Evolutionary conservation across 495 filamentous ascomycete genomes (phyloP).

Genomic region (Xylaria scruposa): DNA sequence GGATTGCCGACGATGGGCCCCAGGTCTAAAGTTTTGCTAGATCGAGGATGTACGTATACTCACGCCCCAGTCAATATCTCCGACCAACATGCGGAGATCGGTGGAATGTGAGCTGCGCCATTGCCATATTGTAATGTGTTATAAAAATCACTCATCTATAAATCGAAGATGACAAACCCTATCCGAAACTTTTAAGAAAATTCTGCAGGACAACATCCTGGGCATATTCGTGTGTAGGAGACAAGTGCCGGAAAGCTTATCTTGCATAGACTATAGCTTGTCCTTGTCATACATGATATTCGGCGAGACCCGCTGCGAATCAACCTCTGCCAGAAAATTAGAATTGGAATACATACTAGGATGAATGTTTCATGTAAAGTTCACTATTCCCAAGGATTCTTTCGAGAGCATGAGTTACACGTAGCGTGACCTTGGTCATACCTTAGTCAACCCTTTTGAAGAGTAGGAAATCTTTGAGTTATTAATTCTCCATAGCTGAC

Average conservation of each 20-base stretch:
- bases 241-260: background rate
- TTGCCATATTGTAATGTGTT: background rate
- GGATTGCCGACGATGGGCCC: background rate
- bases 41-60: background rate
- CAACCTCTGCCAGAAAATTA: background rate
- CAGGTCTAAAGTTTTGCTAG: too few species aligned
- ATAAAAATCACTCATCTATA: background rate
- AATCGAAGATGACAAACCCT: background rate
- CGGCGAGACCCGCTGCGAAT: background rate
- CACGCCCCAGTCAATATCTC: background rate
- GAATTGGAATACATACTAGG: background rate
- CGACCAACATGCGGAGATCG: background rate
- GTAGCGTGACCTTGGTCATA: background rate
- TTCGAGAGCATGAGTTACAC: background rate
- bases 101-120: background rate
- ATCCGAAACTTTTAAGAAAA: background rate
- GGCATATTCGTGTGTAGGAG: background rate
- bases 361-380: constrained; percentile 8
- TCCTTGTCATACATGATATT: background rate
- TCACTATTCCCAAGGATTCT: background rate
- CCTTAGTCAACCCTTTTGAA: background rate
- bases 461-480: background rate
- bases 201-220: background rate
- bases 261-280: background rate
- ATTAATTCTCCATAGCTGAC: background rate